These are phyloP conservation scores for Trametes elegans DNA, from an alignment of 768 basidiomycete genomes.

Conservation along the genomic window DNA sequence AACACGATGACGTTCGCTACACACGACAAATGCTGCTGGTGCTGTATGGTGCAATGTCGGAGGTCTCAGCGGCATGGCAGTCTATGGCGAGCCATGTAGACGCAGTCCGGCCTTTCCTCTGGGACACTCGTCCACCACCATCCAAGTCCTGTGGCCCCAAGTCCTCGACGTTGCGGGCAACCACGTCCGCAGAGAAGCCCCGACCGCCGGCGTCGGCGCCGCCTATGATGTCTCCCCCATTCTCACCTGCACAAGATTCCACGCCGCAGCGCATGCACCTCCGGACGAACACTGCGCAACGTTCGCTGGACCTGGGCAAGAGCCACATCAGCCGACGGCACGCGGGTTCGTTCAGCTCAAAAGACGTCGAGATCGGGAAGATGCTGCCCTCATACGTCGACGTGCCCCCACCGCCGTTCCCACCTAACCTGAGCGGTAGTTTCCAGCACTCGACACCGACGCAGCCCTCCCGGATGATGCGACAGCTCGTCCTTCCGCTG, in stretches of 20 bases:
- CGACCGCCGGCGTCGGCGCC: conserved; percentile 28
- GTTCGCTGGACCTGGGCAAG: conserved; percentile 35
- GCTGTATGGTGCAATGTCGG: conserved; percentile 86
- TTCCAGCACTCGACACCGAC: conserved; percentile 24
- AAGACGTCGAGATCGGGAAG: conserved; percentile 89
- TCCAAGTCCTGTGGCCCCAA: conserved; percentile 29
- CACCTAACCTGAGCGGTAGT: conserved; percentile 42
- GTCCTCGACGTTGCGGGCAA: conserved; percentile 6
- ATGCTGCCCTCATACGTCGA: conserved; percentile 65
- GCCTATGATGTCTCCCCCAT: conserved; percentile 29
- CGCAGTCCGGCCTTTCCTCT: conserved; percentile 63
- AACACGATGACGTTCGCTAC: conserved; percentile 81
- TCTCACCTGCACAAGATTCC: conserved; percentile 26
- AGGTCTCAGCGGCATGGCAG: conserved; percentile 86
- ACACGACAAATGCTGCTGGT: conserved; percentile 83
- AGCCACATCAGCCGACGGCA: conserved; percentile 69
- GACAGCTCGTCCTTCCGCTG: conserved; percentile 23
- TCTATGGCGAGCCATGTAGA: conserved; percentile 69
- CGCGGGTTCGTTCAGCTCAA: conserved; percentile 92
- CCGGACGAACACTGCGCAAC: conserved; percentile 30
- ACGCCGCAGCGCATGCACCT: conserved; percentile 25
- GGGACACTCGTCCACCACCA: conserved; percentile 39
- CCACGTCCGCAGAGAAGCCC: conserved; percentile 16
- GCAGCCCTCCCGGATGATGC: conserved; percentile 27
- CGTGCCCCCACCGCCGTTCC: conserved; percentile 33